These are phyloP conservation scores for Maudiozyma turicensis DNA, from an alignment of 805 yeast genomes.

Conservation along the genomic window DNA sequence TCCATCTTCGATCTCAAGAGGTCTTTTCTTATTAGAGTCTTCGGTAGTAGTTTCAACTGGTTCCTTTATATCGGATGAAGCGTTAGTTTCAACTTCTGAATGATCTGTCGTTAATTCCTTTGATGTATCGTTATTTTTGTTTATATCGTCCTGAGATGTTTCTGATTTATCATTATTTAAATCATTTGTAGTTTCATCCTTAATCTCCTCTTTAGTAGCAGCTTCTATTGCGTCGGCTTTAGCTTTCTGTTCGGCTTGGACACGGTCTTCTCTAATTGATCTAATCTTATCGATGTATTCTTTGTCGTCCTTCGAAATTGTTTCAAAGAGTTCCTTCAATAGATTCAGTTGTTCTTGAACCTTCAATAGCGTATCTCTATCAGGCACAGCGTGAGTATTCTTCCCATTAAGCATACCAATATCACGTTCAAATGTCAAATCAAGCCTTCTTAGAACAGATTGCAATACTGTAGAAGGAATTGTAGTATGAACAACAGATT, in stretches of 20 bases:
- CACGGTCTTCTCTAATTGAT: conserved; percentile 8
- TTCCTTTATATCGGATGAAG: too few relatives aligned
- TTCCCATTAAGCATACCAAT: conserved; percentile 57
- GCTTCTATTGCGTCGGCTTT: background rate
- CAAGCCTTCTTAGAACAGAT: conserved; percentile 43
- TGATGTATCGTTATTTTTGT: background rate
- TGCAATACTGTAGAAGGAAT: conserved; percentile 37
- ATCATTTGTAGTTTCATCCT: background rate
- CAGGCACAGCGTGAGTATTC: conserved; percentile 35
- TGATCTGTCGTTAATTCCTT: background rate
- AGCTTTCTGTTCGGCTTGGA: background rate
- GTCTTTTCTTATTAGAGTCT: background rate
- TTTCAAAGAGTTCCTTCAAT: conserved; percentile 15
- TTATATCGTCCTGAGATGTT: background rate
- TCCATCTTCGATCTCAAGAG: background rate
- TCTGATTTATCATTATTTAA: background rate
- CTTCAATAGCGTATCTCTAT: conserved; percentile 34
- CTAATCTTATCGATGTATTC: conserved; percentile 12
- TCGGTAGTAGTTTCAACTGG: background rate
- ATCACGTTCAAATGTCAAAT: conserved; percentile 47
- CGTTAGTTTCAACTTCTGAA: too few relatives aligned
- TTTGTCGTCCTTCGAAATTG: conserved; percentile 18
- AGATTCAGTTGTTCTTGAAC: conserved; percentile 32
- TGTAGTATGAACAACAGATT: conserved; percentile 21
- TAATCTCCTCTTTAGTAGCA: background rate